phyloP scores from a whole-genome alignment of 768 basidiomycete genomes.

The Hirschioporus abietinus region DNA sequence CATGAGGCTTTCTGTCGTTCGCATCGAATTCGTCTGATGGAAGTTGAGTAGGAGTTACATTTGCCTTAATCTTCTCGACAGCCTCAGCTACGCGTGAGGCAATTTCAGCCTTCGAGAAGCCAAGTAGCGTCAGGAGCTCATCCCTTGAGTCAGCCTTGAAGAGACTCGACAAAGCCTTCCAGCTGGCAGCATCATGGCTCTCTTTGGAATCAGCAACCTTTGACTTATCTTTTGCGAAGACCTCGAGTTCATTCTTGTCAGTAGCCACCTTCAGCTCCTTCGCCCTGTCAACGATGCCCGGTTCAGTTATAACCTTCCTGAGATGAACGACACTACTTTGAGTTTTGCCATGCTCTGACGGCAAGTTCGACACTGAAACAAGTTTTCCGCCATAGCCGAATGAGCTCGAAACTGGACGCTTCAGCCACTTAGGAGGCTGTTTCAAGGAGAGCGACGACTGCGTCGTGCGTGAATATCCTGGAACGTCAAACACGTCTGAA shows the following conservation, averaged over 20 bases:
- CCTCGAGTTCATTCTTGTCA: conserved; percentile 44
- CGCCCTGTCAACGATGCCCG: conserved; percentile 68
- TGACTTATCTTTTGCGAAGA: conserved; percentile 63
- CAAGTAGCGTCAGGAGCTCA: conserved; percentile 84
- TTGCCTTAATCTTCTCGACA: conserved; percentile 62
- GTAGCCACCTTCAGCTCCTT: conserved; percentile 58
- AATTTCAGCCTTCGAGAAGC: conserved; percentile 88
- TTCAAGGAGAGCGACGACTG: conserved; percentile 74
- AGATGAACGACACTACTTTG: conserved; percentile 82
- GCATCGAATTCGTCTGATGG: conserved; percentile 27
- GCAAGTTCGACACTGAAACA: conserved; percentile 72
- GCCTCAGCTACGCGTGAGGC: conserved; percentile 76
- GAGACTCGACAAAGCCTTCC: conserved; percentile 85
- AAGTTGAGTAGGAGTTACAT: conserved; percentile 26
- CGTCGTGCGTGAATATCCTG: conserved; percentile 43
- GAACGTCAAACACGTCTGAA: conserved; percentile 74
- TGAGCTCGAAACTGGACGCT: conserved; percentile 70
- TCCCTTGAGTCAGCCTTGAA: conserved; percentile 88
- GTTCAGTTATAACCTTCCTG: conserved; percentile 72
- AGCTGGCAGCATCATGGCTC: conserved; percentile 44
- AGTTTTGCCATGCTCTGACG: conserved; percentile 64
- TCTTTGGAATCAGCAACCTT: conserved; percentile 23
- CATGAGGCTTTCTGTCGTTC: conserved; percentile 45
- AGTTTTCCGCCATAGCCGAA: conserved; percentile 94
- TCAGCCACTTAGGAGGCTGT: conserved; percentile 96